Percentiles rank a stretch among this genome's conserved stretches.
Evolutionary conservation across 371 early-diverging fungal species (phyloP).

Genomic region (Rhizopus delemar): DNA sequence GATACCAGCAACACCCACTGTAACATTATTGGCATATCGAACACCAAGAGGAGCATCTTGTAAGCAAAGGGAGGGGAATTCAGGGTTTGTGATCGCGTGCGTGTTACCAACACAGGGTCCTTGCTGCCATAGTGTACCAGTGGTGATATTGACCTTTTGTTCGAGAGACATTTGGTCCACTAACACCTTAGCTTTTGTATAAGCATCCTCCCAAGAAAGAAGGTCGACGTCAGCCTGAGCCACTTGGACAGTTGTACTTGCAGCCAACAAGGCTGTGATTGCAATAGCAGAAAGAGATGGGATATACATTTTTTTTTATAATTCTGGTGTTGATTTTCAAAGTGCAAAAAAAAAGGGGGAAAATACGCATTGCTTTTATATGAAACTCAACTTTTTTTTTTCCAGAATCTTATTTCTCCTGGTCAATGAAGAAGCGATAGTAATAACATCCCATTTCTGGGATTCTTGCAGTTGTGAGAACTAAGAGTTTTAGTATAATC

Average conservation of each 20-base stretch:
- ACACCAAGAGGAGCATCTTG: slow-evolving; percentile 58
- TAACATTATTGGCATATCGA: slow-evolving; percentile 35
- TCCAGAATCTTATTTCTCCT: too few relatives aligned
- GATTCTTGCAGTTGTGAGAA: too few relatives aligned
- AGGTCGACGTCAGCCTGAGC: slow-evolving; percentile 7
- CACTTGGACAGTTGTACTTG: neutral
- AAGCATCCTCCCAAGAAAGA: slow-evolving; percentile 41
- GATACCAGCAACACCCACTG: slow-evolving; percentile 52
- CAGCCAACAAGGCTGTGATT: slow-evolving; percentile 5
- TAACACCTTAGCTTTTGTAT: slow-evolving; percentile 31
- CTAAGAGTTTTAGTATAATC: too few relatives aligned
- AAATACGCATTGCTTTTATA: too few relatives aligned
- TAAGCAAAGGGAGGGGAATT: slow-evolving; percentile 59
- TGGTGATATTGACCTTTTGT: slow-evolving; percentile 44
- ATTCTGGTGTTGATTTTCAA: too few relatives aligned
- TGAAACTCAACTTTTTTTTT: too few relatives aligned
- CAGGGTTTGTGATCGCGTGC: slow-evolving; percentile 26
- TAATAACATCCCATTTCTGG: too few relatives aligned
- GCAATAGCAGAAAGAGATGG: slow-evolving; percentile 20
- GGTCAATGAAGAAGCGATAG: too few relatives aligned
- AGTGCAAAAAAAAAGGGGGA: too few relatives aligned
- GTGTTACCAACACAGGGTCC: slow-evolving; percentile 55
- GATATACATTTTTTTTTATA: slow-evolving; percentile 11
- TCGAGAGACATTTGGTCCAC: slow-evolving; percentile 35
- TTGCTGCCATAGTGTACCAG: slow-evolving; percentile 48